Percentiles rank a stretch among this genome's conserved stretches.
These are phyloP conservation scores for Cystobasidium pallidum DNA, from an alignment of 1,284 basidiomycete genomes.

Conservation along the genomic window DNA sequence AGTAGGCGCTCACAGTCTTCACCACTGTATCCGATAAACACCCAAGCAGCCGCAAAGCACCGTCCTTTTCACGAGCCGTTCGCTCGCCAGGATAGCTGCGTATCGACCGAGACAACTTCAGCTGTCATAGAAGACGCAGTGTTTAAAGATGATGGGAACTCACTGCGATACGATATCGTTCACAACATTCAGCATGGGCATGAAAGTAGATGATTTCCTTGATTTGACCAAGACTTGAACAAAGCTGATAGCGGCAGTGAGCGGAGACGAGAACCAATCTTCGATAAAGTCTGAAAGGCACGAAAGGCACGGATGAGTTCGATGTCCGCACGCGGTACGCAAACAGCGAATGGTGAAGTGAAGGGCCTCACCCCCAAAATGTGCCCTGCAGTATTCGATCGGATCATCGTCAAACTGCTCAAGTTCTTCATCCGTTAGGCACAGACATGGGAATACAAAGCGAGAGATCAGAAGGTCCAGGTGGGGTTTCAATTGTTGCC, in stretches of 20 bases:
- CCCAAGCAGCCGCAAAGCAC: constrained; percentile 77
- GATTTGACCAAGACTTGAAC: constrained; percentile 73
- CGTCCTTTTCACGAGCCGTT: constrained; percentile 68
- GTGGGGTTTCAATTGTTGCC: constrained; percentile 80
- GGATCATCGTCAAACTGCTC: constrained; percentile 76
- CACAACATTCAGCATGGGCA: constrained; percentile 75
- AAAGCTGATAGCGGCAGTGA: constrained; percentile 75
- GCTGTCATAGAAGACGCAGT: neutral
- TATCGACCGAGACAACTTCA: neutral
- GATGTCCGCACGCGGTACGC: neutral
- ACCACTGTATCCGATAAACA: constrained; percentile 61
- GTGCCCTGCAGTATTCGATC: constrained; percentile 71
- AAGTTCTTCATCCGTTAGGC: constrained; percentile 69
- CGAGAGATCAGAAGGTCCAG: constrained; percentile 70
- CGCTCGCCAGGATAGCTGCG: constrained; percentile 51
- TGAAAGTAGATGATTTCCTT: constrained; percentile 74
- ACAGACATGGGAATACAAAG: constrained; percentile 82
- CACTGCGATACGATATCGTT: constrained; percentile 70
- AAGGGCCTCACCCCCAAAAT: constrained; percentile 66
- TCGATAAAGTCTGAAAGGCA: constrained; percentile 71
- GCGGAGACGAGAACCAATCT: constrained; percentile 68
- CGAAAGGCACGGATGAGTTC: neutral
- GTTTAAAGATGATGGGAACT: constrained; percentile 56
- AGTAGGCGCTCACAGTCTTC: constrained; percentile 47
- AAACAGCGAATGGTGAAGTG: too few species aligned